These are phyloP conservation scores for Pleurotus sapidus DNA, from an alignment of 768 basidiomycete genomes.

Conservation along the genomic window DNA sequence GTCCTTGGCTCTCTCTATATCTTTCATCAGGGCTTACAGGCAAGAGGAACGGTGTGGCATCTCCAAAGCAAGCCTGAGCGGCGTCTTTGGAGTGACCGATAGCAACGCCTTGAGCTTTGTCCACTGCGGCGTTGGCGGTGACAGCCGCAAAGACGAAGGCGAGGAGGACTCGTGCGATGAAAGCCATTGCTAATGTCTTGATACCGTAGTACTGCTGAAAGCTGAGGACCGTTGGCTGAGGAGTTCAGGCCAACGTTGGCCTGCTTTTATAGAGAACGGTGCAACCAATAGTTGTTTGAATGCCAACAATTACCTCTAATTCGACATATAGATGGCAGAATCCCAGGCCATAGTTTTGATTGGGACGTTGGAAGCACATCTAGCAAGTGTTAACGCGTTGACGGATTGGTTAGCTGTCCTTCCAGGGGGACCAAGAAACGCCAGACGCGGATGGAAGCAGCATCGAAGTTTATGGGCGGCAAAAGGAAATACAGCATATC, in stretches of 20 bases:
- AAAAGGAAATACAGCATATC: no score
- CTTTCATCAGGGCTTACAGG: neutral
- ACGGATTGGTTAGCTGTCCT: no score
- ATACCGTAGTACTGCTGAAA: neutral
- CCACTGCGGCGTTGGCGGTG: neutral
- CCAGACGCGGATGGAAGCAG: no score
- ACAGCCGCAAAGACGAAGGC: conserved; percentile 1
- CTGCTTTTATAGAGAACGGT: no score
- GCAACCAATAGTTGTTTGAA: no score
- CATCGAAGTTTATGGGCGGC: no score
- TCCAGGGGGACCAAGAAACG: no score
- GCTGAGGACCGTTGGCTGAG: neutral
- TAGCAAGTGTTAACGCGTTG: no score
- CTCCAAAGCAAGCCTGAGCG: conserved; percentile 2
- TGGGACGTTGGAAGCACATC: no score
- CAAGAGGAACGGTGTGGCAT: conserved; percentile 1
- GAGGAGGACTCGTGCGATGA: conserved; percentile 1
- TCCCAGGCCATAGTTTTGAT: no score
- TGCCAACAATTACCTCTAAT: no score
- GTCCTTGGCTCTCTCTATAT: neutral
- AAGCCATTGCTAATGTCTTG: conserved; percentile 1
- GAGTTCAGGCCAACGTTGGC: neutral
- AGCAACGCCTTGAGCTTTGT: neutral
- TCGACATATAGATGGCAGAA: no score
- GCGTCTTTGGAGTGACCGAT: neutral